Evolutionary conservation across 331 rosid species (phyloP).

Genomic region (Acacia pycnantha): DNA sequence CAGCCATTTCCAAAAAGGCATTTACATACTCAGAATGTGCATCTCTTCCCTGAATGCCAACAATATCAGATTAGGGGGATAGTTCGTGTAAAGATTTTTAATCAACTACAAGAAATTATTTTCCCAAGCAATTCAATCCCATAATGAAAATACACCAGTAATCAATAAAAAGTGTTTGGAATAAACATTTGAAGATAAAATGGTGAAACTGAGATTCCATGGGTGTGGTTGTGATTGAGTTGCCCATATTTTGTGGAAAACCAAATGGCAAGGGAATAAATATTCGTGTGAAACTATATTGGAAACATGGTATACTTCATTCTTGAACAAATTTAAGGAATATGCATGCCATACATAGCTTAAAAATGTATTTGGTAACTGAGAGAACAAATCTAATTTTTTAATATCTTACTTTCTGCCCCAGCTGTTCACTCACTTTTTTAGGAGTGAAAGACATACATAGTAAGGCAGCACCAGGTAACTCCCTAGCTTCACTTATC

Average conservation of each 20-base stretch:
- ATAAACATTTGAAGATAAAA: neutral
- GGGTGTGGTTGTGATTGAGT: neutral
- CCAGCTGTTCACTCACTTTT: slow-evolving; percentile 48
- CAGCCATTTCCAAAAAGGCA: slow-evolving; percentile 70
- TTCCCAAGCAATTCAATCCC: neutral
- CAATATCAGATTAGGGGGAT: slow-evolving; percentile 26
- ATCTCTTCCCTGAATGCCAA: slow-evolving; percentile 52
- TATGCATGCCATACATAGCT: neutral
- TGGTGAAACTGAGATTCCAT: neutral
- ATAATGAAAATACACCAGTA: neutral
- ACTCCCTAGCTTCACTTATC: slow-evolving; percentile 51
- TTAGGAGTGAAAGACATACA: slow-evolving; percentile 75
- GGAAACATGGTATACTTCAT: neutral
- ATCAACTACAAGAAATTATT: neutral
- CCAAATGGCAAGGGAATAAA: neutral
- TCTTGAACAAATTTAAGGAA: neutral
- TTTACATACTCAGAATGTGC: slow-evolving; percentile 69
- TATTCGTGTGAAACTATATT: neutral
- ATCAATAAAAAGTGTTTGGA: neutral
- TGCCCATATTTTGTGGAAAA: neutral
- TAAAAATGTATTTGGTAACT: slow-evolving; percentile 17
- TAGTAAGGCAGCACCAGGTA: slow-evolving; percentile 86
- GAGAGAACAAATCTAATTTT: slow-evolving; percentile 11
- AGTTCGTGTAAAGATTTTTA: neutral
- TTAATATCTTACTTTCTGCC: slow-evolving; percentile 51